Conservation (phyloP, 306 rosid species). For the Sesbania bispinosa region DNA sequence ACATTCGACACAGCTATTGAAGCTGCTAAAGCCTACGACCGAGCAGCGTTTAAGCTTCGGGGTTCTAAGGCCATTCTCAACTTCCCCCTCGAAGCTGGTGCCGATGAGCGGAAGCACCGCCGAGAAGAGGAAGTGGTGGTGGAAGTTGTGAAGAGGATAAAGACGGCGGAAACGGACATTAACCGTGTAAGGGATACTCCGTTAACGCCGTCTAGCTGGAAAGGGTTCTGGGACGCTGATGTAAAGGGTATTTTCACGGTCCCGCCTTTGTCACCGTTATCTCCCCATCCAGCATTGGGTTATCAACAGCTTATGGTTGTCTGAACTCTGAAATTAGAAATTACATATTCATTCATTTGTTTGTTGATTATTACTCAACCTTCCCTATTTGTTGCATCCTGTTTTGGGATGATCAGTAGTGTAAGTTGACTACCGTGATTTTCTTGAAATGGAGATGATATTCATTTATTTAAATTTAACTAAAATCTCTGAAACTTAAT, state of each 20-base stretch:
- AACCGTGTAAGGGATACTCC: slow-evolving; percentile 38
- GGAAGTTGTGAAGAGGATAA: slow-evolving; percentile 42
- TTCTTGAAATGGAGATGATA: no score
- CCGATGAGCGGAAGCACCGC: slow-evolving; percentile 34
- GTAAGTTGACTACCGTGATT: no score
- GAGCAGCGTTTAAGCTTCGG: slow-evolving; percentile 71
- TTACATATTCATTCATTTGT: neutral
- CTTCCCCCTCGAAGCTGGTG: slow-evolving; percentile 55
- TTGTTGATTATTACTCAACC: neutral
- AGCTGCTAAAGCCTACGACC: slow-evolving; percentile 76
- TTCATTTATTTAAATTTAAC: no score
- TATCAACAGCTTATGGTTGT: slow-evolving; percentile 66
- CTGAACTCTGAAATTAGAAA: slow-evolving; percentile 16
- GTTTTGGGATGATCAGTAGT: no score
- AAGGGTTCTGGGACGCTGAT: no score
- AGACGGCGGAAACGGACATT: slow-evolving; percentile 7
- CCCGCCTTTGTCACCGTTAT: slow-evolving; percentile 78
- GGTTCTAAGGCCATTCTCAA: slow-evolving; percentile 78
- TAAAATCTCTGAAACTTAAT: no score
- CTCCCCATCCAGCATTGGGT: slow-evolving; percentile 56
- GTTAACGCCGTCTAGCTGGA: slow-evolving; percentile 65
- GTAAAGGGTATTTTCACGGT: slow-evolving; percentile 45
- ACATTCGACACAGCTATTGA: slow-evolving; percentile 68
- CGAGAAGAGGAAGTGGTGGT: slow-evolving; percentile 29
- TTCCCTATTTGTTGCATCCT: neutral